phyloP scores from a whole-genome alignment of 1,284 basidiomycete species.

The Moesziomyces globuligerus region DNA sequence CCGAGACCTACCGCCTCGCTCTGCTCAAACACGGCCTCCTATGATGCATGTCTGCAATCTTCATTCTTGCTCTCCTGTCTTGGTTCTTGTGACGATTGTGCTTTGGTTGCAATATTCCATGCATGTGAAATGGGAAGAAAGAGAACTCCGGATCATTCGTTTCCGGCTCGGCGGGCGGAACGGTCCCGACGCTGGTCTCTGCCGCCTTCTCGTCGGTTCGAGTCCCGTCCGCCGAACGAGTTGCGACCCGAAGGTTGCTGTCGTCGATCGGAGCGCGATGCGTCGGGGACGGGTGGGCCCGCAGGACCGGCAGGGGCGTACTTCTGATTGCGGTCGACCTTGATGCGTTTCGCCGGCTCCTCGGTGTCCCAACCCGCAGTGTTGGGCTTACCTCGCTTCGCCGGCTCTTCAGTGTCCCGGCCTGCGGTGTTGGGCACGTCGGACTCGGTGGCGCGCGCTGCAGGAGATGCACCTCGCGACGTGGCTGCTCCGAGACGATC shows the following conservation, averaged over 20 bases:
- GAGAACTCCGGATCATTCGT: constrained; percentile 11
- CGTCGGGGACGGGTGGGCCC: constrained; percentile 15
- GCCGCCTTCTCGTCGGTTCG: constrained; percentile 14
- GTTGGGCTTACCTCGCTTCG: constrained; percentile 8
- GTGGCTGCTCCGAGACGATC: constrained; percentile 26
- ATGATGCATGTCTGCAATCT: constrained; percentile 2
- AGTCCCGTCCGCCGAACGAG: constrained; percentile 18
- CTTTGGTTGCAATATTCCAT: not conserved
- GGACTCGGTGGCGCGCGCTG: not conserved
- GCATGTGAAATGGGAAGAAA: not conserved
- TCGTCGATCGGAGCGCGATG: constrained; percentile 17
- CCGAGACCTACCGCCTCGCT: constrained; percentile 15
- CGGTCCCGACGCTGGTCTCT: constrained; percentile 26
- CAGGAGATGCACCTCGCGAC: constrained; percentile 13
- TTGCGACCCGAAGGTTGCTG: constrained; percentile 8
- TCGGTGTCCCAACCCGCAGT: constrained; percentile 14
- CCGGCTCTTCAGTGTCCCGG: constrained; percentile 16
- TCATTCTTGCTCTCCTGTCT: not conserved
- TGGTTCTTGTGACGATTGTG: not conserved
- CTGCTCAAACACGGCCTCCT: constrained; percentile 36
- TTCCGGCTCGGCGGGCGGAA: constrained; percentile 28
- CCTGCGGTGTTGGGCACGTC: constrained; percentile 3
- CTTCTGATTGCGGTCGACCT: constrained; percentile 29
- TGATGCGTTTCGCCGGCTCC: constrained; percentile 26
- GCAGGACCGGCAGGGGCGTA: constrained; percentile 24